These are phyloP conservation scores for Fraxinus excelsior DNA, from an alignment of 257 asterid genomes.

Conservation along the genomic window DNA sequence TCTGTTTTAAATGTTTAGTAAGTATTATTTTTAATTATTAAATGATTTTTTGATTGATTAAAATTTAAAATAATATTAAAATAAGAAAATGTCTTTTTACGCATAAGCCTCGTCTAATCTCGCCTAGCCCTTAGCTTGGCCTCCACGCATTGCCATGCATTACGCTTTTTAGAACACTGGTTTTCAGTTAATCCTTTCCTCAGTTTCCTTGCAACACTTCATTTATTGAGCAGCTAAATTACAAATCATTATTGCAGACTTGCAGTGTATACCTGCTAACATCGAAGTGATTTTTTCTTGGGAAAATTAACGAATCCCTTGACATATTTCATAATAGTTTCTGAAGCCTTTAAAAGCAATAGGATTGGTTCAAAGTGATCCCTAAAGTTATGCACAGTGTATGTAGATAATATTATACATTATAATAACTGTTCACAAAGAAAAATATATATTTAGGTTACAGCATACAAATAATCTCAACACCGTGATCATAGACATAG, in stretches of 20 bases:
- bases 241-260: neutral
- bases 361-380: neutral
- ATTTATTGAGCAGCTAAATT: neutral
- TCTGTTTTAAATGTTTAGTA: too few relatives aligned
- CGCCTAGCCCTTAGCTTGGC: too few relatives aligned
- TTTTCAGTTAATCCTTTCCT: slow-evolving; percentile 7
- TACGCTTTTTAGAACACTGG: too few relatives aligned
- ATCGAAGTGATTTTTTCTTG: neutral
- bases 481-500: neutral
- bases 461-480: neutral
- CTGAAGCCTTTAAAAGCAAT: neutral
- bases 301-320: neutral
- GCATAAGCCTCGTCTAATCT: too few relatives aligned
- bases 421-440: neutral
- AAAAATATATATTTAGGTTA: too few relatives aligned
- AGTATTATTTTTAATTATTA: too few relatives aligned
- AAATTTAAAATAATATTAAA: too few relatives aligned
- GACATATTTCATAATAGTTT: neutral
- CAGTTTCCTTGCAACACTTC: slow-evolving; percentile 8
- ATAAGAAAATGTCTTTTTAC: too few relatives aligned
- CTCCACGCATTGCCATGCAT: too few relatives aligned
- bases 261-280: neutral
- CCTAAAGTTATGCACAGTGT: neutral
- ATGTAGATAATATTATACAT: neutral
- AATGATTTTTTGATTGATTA: too few relatives aligned